phyloP scores from a whole-genome alignment of 148 eudicot genomes.

The Cornus suecica region DNA sequence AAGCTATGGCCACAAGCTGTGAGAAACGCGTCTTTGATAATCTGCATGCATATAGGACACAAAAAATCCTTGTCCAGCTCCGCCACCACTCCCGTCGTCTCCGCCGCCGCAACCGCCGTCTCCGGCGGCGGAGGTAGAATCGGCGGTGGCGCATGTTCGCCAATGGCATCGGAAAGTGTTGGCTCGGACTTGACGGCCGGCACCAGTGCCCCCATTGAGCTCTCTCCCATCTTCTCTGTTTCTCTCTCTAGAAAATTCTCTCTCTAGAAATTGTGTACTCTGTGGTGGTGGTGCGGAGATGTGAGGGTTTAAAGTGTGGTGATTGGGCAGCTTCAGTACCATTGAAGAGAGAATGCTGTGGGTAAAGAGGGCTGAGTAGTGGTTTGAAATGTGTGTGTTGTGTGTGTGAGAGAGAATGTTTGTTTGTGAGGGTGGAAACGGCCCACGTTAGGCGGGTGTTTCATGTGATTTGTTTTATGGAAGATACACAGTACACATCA shows the following conservation, averaged over 20 bases:
- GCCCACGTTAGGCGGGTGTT: constrained; percentile 41
- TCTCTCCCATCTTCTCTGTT: constrained; percentile 30
- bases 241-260: neutral
- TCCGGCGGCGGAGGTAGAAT: neutral
- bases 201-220: constrained; percentile 38
- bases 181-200: constrained; percentile 45
- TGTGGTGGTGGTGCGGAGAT: neutral
- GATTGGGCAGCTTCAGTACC: neutral
- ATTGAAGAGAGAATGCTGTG: neutral
- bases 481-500: no score
- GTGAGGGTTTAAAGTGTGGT: neutral
- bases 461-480: neutral
- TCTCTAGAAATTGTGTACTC: neutral
- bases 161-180: constrained; percentile 1
- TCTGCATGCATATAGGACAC: constrained; percentile 92
- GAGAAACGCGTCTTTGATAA: constrained; percentile 75
- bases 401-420: constrained; percentile 4
- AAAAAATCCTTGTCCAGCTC: constrained; percentile 52
- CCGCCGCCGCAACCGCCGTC: constrained; percentile 8
- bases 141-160: constrained; percentile 16
- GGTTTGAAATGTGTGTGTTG: constrained; percentile 11
- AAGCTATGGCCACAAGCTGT: constrained; percentile 88
- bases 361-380: neutral
- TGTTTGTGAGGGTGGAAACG: constrained; percentile 38
- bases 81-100: constrained; percentile 10